Evolutionary conservation across 2,329 filamentous ascomycete genomes (phyloP).

Genomic region (Fonsecaea monophora): DNA sequence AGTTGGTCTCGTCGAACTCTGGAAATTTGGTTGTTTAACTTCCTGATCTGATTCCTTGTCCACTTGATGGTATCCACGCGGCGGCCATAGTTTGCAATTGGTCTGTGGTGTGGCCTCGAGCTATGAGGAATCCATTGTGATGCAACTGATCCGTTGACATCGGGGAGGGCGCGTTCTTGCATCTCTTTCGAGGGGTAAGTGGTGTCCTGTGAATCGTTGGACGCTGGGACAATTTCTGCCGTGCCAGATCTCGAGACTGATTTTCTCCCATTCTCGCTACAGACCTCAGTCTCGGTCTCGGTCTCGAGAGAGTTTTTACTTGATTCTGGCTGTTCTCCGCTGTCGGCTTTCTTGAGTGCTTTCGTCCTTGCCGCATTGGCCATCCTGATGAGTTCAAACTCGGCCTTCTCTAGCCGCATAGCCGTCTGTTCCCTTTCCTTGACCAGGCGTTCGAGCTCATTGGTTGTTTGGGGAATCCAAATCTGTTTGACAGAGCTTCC

Average conservation of each 20-base stretch:
- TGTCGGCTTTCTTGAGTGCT: slow-evolving; percentile 47
- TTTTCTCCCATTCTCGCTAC: slow-evolving; percentile 55
- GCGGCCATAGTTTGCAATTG: slow-evolving; percentile 46
- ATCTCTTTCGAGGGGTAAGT: neutral
- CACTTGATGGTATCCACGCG: slow-evolving; percentile 50
- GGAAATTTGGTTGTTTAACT: slow-evolving; percentile 43
- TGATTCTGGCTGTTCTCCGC: slow-evolving; percentile 62
- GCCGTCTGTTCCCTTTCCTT: slow-evolving; percentile 79
- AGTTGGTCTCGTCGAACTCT: slow-evolving; percentile 44
- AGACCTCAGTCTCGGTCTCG: slow-evolving; percentile 66
- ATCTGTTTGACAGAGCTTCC: slow-evolving; percentile 78
- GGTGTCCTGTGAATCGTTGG: slow-evolving; percentile 8
- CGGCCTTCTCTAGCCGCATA: slow-evolving; percentile 78
- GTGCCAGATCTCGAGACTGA: slow-evolving; percentile 75
- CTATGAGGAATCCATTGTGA: slow-evolving; percentile 46
- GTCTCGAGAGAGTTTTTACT: slow-evolving; percentile 68
- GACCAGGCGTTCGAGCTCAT: slow-evolving; percentile 78
- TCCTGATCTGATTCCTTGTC: slow-evolving; percentile 45
- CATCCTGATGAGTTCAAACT: slow-evolving; percentile 79
- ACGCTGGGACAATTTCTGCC: slow-evolving; percentile 2
- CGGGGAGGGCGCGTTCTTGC: slow-evolving; percentile 29
- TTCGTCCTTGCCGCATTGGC: slow-evolving; percentile 75
- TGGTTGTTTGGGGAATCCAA: slow-evolving; percentile 81
- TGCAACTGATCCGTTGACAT: slow-evolving; percentile 47
- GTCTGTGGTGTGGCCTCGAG: slow-evolving; percentile 45